A percentile compares a stretch with the other conserved stretches of the same genome.
Evolutionary conservation across 768 basidiomycete genomes (phyloP).

Genomic region (Boletus sp.): DNA sequence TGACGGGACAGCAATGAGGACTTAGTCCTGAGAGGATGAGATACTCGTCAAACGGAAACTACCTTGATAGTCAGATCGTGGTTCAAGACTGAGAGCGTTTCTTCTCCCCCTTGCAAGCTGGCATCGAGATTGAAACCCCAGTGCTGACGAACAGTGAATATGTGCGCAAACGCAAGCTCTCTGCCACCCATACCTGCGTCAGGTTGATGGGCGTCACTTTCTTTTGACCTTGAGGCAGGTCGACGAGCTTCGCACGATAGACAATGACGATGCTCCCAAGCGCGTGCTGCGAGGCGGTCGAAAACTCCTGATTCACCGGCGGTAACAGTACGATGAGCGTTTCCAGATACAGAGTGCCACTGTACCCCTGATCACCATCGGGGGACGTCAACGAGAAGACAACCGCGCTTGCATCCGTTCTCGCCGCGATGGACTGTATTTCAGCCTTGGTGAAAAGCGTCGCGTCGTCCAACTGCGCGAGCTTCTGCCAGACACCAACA

Average conservation of each 20-base stretch:
- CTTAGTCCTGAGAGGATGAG: not conserved
- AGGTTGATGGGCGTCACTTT: constrained; percentile 70
- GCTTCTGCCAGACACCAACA: constrained; percentile 46
- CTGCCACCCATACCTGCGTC: constrained; percentile 54
- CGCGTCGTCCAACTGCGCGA: constrained; percentile 37
- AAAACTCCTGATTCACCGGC: constrained; percentile 29
- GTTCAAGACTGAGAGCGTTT: constrained; percentile 48
- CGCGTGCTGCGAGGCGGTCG: constrained; percentile 37
- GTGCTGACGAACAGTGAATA: constrained; percentile 43
- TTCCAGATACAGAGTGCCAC: constrained; percentile 59
- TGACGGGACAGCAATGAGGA: constrained; percentile 15
- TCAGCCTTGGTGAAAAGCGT: constrained; percentile 59
- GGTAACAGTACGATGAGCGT: constrained; percentile 48
- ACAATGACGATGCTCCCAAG: constrained; percentile 66
- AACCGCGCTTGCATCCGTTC: constrained; percentile 34
- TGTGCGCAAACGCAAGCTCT: not conserved
- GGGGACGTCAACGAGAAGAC: constrained; percentile 57
- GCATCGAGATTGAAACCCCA: constrained; percentile 84
- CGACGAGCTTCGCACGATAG: constrained; percentile 65
- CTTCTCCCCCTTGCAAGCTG: constrained; percentile 45
- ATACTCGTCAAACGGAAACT: not conserved
- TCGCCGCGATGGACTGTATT: constrained; percentile 38
- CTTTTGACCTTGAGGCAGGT: constrained; percentile 36
- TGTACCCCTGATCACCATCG: constrained; percentile 71
- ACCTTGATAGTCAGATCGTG: constrained; percentile 44